Conservation (phyloP, 2,329 filamentous ascomycete species). For the Fulvia fulva region DNA sequence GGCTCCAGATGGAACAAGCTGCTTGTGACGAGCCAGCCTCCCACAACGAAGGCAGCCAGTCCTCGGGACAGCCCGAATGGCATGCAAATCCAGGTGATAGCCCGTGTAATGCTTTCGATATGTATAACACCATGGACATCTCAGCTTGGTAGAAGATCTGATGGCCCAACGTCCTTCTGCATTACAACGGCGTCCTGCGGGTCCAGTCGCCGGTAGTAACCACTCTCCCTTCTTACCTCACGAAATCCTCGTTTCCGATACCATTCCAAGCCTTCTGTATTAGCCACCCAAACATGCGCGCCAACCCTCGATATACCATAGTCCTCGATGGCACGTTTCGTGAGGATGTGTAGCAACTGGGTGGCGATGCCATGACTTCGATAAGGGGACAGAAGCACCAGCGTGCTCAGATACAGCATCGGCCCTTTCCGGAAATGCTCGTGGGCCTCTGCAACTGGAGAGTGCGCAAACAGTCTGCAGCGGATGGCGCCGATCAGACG, state of each 20-base stretch:
- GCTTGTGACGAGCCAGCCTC: too few species aligned
- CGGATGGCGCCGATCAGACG: conserved; percentile 46
- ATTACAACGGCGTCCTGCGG: conserved; percentile 53
- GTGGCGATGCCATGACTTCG: conserved; percentile 55
- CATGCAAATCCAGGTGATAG: too few species aligned
- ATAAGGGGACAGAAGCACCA: conserved; percentile 58
- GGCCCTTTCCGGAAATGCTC: conserved; percentile 17
- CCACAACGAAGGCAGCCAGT: too few species aligned
- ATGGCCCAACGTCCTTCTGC: conserved; percentile 38
- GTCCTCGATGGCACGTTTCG: conserved; percentile 38
- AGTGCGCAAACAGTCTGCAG: conserved; percentile 41
- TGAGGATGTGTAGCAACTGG: conserved; percentile 45
- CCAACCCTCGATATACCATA: conserved; percentile 52
- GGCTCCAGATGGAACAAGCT: too few species aligned
- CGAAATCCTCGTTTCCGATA: conserved; percentile 57
- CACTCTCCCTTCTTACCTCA: conserved; percentile 48
- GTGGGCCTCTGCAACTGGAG: conserved; percentile 2
- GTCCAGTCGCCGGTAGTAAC: conserved; percentile 57
- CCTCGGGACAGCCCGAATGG: too few species aligned
- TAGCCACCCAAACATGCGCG: conserved; percentile 63
- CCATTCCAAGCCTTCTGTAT: conserved; percentile 58
- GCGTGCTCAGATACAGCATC: conserved; percentile 58
- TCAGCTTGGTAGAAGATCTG: conserved; percentile 17
- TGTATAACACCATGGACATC: not conserved
- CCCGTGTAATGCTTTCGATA: too few species aligned